Evolutionary conservation across 75 land plant species (phyloP), one percentile per base, ranked within the genome.

Genomic region (Chamaecyparis obtusa): DNA sequence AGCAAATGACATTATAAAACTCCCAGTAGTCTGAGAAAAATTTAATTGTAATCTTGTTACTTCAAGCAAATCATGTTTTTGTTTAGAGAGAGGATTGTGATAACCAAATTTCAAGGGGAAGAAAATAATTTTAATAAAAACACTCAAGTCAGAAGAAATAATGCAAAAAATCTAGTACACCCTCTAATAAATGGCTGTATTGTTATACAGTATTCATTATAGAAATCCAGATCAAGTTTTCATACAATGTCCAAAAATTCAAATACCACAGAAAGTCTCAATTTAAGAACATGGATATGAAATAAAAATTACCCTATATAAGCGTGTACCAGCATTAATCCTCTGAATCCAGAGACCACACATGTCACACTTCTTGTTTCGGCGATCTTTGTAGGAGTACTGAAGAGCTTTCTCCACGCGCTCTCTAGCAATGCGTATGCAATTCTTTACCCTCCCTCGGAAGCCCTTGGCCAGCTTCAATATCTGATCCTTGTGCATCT

Each of bases 311-410:
- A 98, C 99, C 83, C 98, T 99, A 85, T 98, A 93, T 21, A 92
- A 83, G 48, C 99, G 94, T 37, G 99, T 89, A 57, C 99, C 99
- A 48, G 99, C 99, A 76, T 96, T 98, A 92, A 98, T 98, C 85
- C 99, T 91, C 90, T 96, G 92, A 87, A 98, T 96, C 99, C 99
- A 98, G 41, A 98, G 94, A 32, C 93, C 90, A 4, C 99, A 93
- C 99, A 98, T 98, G 91, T 98, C 99, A 15, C 99, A 88, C 92
- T 97, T 98, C 93, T 98, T 98, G 94, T 86, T 95, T 48, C 99
- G 94, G 14, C 99, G 99, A 84, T 98, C 99, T 35, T 99, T 86
- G 90, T 98, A 98, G 32, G 99, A 93, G 86, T 98, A 97, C 91
- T 98, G 99, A 88, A 98, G 90, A 14, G 97, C 99, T 89, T 98